Evolutionary conservation across 306 rosid species (phyloP).

Genomic region (Sesbania bispinosa): DNA sequence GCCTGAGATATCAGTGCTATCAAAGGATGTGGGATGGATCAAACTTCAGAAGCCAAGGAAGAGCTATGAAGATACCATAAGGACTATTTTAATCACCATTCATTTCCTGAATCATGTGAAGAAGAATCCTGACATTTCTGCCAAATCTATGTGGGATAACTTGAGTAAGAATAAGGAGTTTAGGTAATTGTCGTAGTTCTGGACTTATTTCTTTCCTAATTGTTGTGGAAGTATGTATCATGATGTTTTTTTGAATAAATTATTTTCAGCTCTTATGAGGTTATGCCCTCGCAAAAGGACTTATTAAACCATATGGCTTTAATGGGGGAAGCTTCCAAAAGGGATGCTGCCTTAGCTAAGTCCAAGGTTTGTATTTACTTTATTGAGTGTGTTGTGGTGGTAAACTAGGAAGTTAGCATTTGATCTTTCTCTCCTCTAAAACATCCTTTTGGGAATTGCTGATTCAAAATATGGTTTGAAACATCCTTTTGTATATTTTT

Average conservation of each 20-base stretch:
- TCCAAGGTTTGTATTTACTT: conserved; percentile 57
- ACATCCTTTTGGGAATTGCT: not conserved
- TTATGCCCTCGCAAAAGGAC: conserved; percentile 36
- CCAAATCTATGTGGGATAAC: conserved; percentile 70
- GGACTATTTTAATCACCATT: conserved; percentile 61
- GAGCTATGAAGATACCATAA: conserved; percentile 58
- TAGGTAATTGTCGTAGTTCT: conserved; percentile 44
- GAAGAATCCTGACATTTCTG: conserved; percentile 54
- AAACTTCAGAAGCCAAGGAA: conserved; percentile 79
- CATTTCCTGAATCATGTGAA: conserved; percentile 53
- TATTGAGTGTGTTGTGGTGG: conserved; percentile 2
- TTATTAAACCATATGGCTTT: conserved; percentile 27
- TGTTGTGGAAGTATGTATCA: not conserved
- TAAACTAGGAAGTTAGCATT: conserved; percentile 15
- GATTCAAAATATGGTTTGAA: conserved; percentile 16
- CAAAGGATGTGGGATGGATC: conserved; percentile 62
- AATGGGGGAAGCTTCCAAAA: conserved; percentile 38
- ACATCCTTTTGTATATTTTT: not conserved
- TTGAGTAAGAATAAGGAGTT: conserved; percentile 60
- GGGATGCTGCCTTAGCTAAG: conserved; percentile 36
- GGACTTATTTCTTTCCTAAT: not conserved
- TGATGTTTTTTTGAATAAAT: conserved; percentile 3
- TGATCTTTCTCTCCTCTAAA: not conserved
- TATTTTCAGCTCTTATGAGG: conserved; percentile 55
- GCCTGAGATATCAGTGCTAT: conserved; percentile 71